These are phyloP conservation scores for Clavispora phyllophila DNA, from an alignment of 805 yeast species.

Conservation along the genomic window DNA sequence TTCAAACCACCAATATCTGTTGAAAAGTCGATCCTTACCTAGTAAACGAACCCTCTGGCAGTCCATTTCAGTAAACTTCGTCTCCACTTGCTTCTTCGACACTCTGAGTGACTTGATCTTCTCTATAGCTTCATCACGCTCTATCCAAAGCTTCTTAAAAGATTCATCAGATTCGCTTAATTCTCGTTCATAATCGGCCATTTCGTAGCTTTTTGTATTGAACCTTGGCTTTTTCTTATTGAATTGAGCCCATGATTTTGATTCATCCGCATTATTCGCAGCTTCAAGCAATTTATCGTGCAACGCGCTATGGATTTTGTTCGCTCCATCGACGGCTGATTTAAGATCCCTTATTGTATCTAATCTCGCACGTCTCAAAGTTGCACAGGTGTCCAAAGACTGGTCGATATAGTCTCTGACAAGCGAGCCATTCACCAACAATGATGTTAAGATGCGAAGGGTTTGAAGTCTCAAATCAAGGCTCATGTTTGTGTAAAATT, in stretches of 20 bases:
- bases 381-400: conserved; percentile 59
- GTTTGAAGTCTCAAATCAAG: conserved; percentile 51
- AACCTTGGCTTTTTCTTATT: conserved; percentile 20
- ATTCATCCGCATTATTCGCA: background rate
- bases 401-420: conserved; percentile 64
- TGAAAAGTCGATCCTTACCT: conserved; percentile 80
- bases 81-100: conserved; percentile 52
- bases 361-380: conserved; percentile 58
- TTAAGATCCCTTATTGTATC: conserved; percentile 63
- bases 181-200: conserved; percentile 35
- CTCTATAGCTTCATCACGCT: conserved; percentile 37
- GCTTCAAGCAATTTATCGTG: conserved; percentile 17
- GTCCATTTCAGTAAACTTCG: conserved; percentile 61
- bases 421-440: conserved; percentile 52
- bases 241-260: conserved; percentile 7
- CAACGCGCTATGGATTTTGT: conserved; percentile 22
- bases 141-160: conserved; percentile 39
- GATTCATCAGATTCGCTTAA: conserved; percentile 38
- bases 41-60: conserved; percentile 69
- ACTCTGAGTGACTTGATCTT: conserved; percentile 43
- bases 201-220: conserved; percentile 31
- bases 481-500: conserved; percentile 52
- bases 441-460: conserved; percentile 57
- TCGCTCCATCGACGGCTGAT: conserved; percentile 46
- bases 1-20: conserved; percentile 96